Percentiles rank a stretch among this genome's conserved stretches.
phyloP scores from a whole-genome alignment of 345 rosid species.

The Eucalyptus shirleyi region DNA sequence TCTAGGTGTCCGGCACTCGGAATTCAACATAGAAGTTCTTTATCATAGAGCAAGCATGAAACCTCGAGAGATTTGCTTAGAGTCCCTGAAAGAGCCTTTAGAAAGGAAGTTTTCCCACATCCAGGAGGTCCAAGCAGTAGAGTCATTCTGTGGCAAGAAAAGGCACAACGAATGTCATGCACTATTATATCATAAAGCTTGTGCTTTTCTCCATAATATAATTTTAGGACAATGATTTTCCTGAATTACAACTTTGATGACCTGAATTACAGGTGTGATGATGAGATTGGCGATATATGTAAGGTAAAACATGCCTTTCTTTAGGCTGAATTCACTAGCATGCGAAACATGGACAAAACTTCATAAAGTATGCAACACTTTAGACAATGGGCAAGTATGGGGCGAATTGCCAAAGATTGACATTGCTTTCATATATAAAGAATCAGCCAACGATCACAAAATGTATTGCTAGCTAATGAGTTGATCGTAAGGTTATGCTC shows the following conservation, averaged over 20 bases:
- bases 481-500: not conserved
- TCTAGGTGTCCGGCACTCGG: fast-evolving
- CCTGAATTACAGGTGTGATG: not conserved
- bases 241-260: not conserved
- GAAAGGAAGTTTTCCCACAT: conserved; percentile 60
- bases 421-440: not conserved
- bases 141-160: conserved; percentile 31
- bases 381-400: not conserved
- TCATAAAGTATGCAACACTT: not conserved
- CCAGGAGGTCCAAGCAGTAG: conserved; percentile 79
- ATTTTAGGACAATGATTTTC: not conserved
- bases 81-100: conserved; percentile 63
- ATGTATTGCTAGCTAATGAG: not conserved
- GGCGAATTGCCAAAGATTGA: not conserved
- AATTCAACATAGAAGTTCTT: not conserved
- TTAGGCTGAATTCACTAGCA: not conserved
- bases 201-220: not conserved
- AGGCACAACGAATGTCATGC: not conserved
- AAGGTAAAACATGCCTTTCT: not conserved
- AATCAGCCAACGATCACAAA: not conserved
- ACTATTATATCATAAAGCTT: not conserved
- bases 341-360: not conserved
- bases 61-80: conserved; percentile 45
- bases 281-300: not conserved
- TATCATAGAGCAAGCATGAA: not conserved